Conservation (phyloP, 2,329 filamentous ascomycete species). For the Neoascochyta sp. region DNA sequence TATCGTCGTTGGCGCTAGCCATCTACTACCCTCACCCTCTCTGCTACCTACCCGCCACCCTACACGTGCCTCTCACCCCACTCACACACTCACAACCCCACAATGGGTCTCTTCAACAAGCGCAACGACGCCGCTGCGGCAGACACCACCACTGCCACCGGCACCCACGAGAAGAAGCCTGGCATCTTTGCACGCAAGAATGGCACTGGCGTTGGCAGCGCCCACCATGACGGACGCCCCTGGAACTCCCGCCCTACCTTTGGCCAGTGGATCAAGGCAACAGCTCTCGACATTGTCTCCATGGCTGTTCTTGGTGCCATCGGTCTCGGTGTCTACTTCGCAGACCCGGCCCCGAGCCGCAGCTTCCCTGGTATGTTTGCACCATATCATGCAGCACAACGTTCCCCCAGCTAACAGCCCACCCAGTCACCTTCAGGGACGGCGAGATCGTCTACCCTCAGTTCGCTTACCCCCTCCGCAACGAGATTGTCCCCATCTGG, state of each 20-base stretch:
- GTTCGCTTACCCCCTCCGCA: slow-evolving; percentile 67
- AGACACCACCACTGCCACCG: slow-evolving; percentile 36
- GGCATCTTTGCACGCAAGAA: slow-evolving; percentile 25
- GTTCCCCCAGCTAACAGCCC: no score
- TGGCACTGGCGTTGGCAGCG: slow-evolving; percentile 10
- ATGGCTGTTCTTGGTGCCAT: slow-evolving; percentile 64
- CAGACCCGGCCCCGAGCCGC: slow-evolving; percentile 62
- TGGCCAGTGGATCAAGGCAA: slow-evolving; percentile 66
- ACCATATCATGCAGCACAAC: no score
- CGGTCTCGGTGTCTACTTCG: slow-evolving; percentile 65
- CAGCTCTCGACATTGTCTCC: slow-evolving; percentile 64
- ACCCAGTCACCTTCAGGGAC: slow-evolving; percentile 56
- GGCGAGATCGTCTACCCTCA: slow-evolving; percentile 66
- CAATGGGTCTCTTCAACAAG: slow-evolving; percentile 41
- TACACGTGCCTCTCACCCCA: no score
- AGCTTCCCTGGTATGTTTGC: slow-evolving; percentile 54
- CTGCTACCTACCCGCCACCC: no score
- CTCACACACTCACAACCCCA: slow-evolving; percentile 6
- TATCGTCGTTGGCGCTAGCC: no score
- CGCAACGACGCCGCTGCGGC: slow-evolving; percentile 31
- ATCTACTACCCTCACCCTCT: no score
- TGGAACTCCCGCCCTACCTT: slow-evolving; percentile 52
- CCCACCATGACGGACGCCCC: no score
- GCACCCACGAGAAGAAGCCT: slow-evolving; percentile 28
- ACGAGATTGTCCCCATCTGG: slow-evolving; percentile 67